These are phyloP conservation scores for Aspergillus taichungensis DNA, from an alignment of 495 filamentous ascomycete genomes.

Conservation along the genomic window DNA sequence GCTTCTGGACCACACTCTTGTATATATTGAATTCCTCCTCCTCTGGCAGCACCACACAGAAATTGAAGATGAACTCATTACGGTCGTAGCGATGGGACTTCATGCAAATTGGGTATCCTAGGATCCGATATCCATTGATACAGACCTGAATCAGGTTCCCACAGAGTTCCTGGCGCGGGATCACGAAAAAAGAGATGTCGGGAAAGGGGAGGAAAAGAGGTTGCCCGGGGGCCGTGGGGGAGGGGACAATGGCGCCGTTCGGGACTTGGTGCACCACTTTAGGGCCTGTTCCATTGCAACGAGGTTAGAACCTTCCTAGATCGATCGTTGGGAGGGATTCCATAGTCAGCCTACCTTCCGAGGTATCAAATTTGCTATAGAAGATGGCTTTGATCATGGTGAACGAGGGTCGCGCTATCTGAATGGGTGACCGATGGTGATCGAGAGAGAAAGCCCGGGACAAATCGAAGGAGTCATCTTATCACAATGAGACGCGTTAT, in stretches of 20 bases:
- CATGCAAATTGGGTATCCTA: constrained; percentile 86
- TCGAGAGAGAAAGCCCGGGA: no score
- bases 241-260: constrained; percentile 61
- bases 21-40: constrained; percentile 59
- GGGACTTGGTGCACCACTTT: constrained; percentile 53
- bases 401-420: constrained; percentile 6
- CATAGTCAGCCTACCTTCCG: constrained; percentile 54
- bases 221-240: constrained; percentile 38
- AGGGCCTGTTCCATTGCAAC: constrained; percentile 51
- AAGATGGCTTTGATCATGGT: constrained; percentile 86
- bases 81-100: constrained; percentile 65
- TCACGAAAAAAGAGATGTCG: constrained; percentile 78
- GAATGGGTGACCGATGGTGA: not conserved
- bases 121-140: constrained; percentile 67
- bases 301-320: not conserved
- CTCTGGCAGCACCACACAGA: constrained; percentile 74
- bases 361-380: constrained; percentile 84
- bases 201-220: constrained; percentile 73
- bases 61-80: constrained; percentile 98
- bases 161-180: constrained; percentile 87
- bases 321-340: constrained; percentile 4
- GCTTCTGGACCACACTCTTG: constrained; percentile 72
- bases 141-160: constrained; percentile 69
- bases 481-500: no score
- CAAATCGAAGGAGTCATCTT: no score